Base-by-base conservation (phyloP, 768 basidiomycete species). In the Suillus paluster region DNA sequence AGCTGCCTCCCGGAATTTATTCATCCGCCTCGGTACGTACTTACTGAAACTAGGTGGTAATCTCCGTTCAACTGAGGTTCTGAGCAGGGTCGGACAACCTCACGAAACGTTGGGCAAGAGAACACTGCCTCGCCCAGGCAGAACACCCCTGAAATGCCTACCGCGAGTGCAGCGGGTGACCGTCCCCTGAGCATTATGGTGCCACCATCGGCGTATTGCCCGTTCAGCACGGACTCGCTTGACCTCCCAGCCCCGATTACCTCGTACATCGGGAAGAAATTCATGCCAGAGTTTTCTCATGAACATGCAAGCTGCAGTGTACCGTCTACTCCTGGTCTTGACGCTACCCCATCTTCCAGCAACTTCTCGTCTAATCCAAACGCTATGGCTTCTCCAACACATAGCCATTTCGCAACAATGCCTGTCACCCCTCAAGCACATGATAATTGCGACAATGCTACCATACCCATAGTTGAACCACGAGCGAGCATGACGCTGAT, bases 171-270 rank as follows among this genome's bases (percentile, higher is more conserved):
- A 19, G 54, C 36, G 23, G 23, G 39, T 3, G 54, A 39, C 23
- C 36, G 23, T 38, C 62, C 70, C 7, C 54, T 74, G 65, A 73
- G 73, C 67, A 74, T 74, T 67, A 59, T 71, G 25, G 69, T 74
- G 54, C 74, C 74, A 15, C 71, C 73, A 17, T 68, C 74, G 34
- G 74, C 75, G 63, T 73, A 74, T 57, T 75, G 71, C 62, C 73
- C 73, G n/a, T 74, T 73, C 59, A 68, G 71, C 42, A 73, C 71
- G 19, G 67, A 76, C 49, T 69, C 73, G 11, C 66, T 61, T 44
- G 65, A 67, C 53, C 69, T 76, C 61, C 64, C 67, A 33, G 66
- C 69, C 25, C 65, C 71, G 10, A 65, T 68, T 0, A 73, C 69
- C 11, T 74, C 71, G 1, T 73, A 73, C 56, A 72, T 75, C 36